Percentiles rank a stretch among this genome's conserved stretches.
Evolutionary conservation across 768 basidiomycete species (phyloP).

Genomic region (Strobilomyces confusus): DNA sequence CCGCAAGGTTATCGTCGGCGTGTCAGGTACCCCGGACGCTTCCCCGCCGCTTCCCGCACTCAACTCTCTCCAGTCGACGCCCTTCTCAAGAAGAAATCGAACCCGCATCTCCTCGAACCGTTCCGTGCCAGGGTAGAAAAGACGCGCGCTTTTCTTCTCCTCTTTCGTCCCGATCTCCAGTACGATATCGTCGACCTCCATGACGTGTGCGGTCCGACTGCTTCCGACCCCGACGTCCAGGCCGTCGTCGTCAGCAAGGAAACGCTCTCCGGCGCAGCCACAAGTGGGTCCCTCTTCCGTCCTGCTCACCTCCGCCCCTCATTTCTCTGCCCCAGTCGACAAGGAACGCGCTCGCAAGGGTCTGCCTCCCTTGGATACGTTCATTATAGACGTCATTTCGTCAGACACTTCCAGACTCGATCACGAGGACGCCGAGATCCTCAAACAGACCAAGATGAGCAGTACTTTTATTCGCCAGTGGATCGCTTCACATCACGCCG

Average conservation of each 20-base stretch:
- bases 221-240: slow-evolving; percentile 82
- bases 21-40: slow-evolving; percentile 57
- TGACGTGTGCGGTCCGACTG: slow-evolving; percentile 93
- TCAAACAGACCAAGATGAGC: slow-evolving; percentile 87
- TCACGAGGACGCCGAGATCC: slow-evolving; percentile 58
- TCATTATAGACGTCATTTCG: slow-evolving; percentile 89
- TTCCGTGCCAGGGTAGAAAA: slow-evolving; percentile 50
- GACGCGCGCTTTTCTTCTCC: slow-evolving; percentile 64
- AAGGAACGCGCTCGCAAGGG: slow-evolving; percentile 49
- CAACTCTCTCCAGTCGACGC: slow-evolving; percentile 50
- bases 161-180: slow-evolving; percentile 63
- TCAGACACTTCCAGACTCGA: slow-evolving; percentile 55
- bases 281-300: slow-evolving; percentile 46
- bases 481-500: slow-evolving; percentile 47
- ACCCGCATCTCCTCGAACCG: slow-evolving; percentile 63
- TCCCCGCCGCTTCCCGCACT: slow-evolving; percentile 5
- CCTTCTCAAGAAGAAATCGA: slow-evolving; percentile 67
- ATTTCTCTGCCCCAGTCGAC: slow-evolving; percentile 48
- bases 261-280: slow-evolving; percentile 69
- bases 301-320: background rate
- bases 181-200: slow-evolving; percentile 69
- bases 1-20: slow-evolving; percentile 82
- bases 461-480: slow-evolving; percentile 90
- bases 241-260: slow-evolving; percentile 90
- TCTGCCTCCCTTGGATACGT: slow-evolving; percentile 60